A percentile compares a stretch with the other conserved stretches of the same genome.
phyloP scores from a whole-genome alignment of 2,329 filamentous ascomycete genomes.

The Xylaria sp. region DNA sequence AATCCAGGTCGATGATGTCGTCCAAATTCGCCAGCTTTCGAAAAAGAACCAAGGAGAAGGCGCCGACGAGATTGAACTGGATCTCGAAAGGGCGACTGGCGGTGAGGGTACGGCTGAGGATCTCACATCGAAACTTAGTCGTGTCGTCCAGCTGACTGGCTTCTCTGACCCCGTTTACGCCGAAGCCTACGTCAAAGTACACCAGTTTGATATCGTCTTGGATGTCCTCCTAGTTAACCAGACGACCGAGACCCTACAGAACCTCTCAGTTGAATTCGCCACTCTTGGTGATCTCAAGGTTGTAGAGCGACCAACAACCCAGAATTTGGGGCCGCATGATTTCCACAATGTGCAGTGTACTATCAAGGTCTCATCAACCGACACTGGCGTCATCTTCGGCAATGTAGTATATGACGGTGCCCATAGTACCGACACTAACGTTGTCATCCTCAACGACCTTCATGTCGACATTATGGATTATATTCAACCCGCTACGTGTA shows the following conservation, averaged over 20 bases:
- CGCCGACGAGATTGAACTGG: conserved; percentile 84
- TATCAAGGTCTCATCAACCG: conserved; percentile 97
- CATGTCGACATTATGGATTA: conserved; percentile 99
- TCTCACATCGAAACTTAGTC: conserved; percentile 90
- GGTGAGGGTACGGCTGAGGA: conserved; percentile 87
- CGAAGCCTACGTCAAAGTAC: conserved; percentile 98
- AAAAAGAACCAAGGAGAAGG: conserved; percentile 89
- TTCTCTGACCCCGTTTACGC: conserved; percentile 99
- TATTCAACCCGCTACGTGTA: conserved; percentile 95
- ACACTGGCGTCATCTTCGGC: conserved; percentile 98
- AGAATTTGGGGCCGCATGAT: conserved; percentile 93
- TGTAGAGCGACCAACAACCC: conserved; percentile 93
- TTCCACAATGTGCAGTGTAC: conserved; percentile 99
- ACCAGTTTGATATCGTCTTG: conserved; percentile 97
- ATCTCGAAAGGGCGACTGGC: conserved; percentile 93
- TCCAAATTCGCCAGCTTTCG: conserved; percentile 89
- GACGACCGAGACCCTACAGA: conserved; percentile 94
- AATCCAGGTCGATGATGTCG: conserved; percentile 94
- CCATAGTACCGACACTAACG: conserved; percentile 90
- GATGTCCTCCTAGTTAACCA: conserved; percentile 98
- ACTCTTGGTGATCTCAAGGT: conserved; percentile 98
- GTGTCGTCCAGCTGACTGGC: conserved; percentile 95
- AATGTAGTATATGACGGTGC: conserved; percentile 98
- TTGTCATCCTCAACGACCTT: conserved; percentile 97
- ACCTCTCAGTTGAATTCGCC: conserved; percentile 97